Evolutionary conservation across 1,284 basidiomycete genomes (phyloP), one percentile per base, ranked within the genome.

Genomic region (Trametes hirsuta): DNA sequence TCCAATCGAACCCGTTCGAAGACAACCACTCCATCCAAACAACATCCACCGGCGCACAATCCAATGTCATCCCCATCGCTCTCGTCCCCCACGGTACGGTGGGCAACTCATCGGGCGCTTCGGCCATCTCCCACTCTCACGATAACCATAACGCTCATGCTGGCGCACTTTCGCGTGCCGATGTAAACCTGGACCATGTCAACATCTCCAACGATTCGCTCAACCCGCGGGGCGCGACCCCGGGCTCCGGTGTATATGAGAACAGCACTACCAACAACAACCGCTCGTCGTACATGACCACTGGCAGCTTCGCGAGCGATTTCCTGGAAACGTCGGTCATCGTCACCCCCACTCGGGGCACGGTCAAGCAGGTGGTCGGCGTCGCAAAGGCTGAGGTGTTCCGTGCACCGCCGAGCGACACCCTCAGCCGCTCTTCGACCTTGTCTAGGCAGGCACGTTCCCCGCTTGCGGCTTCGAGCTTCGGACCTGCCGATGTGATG

Each of bases 61-160:
- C 91, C 14, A 93, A 93, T 68, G 91, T 91, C 65, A 93, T 93
- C 57, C 91, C 91, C 60, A 93, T 93, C 64, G 90, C 90, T 4
- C 79, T 93, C 53, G 87, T 92, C 39, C 76, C 87, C n/a, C 83
- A 88, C 21, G 82, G 83, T 18, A 80, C 81, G 9, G 72, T 74
- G 18, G 58, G 57, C 2, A 67, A 73, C 25, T 68, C 72, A 52
- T 60, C 68, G 66, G 69, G 63, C 73, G 68, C 41, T 41, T 65
- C 74, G 40, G 68, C 71, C 6, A 79, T 79, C 12, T 74, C 76
- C 39, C 66, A 63, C 50, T 61, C 67, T 62, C 66, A 62, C 41
- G 77, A 76, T 34, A 25, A 57, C 53, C 24, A 40, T 30, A 18
- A 64, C 53, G 6, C 53, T 63, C 51, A 59, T 61, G 34, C 47